Percentiles rank a stretch among this genome's conserved stretches.
These are phyloP conservation scores for Aciculosporium take DNA, from an alignment of 2,329 filamentous ascomycete species.

Conservation along the genomic window DNA sequence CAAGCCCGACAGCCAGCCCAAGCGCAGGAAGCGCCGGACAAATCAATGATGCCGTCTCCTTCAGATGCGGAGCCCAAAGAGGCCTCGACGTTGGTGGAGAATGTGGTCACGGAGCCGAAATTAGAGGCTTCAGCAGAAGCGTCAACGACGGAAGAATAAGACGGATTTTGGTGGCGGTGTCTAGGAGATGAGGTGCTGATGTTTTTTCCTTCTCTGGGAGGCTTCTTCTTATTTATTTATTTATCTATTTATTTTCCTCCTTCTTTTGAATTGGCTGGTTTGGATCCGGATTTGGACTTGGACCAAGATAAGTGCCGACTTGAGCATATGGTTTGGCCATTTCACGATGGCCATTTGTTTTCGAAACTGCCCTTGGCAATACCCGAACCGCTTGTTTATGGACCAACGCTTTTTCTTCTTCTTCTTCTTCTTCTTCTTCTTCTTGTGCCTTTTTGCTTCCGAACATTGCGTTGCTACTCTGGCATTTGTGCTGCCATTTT, in stretches of 20 bases:
- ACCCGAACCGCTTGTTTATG: neutral
- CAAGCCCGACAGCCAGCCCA: neutral
- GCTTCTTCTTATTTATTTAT: neutral
- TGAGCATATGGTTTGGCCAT: neutral
- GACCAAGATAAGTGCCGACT: neutral
- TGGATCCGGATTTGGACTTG: neutral
- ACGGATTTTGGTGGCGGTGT: neutral
- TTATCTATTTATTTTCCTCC: neutral
- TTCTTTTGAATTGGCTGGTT: too few relatives aligned
- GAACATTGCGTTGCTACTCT: neutral
- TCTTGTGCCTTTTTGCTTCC: neutral
- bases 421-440: neutral
- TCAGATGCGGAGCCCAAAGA: neutral
- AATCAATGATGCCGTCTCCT: neutral
- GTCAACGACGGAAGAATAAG: neutral
- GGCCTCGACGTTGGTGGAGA: neutral
- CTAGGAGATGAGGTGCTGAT: neutral
- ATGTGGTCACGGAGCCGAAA: neutral
- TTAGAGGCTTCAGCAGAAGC: neutral
- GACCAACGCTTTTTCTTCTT: neutral
- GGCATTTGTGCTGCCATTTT: neutral
- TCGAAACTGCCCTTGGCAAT: neutral
- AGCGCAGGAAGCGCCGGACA: neutral
- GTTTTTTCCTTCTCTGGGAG: neutral
- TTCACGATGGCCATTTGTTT: too few relatives aligned